Evolutionary conservation across 2,329 filamentous ascomycete genomes (phyloP), one percentile per base, ranked within the genome.

Genomic region (Penicillium sp.): DNA sequence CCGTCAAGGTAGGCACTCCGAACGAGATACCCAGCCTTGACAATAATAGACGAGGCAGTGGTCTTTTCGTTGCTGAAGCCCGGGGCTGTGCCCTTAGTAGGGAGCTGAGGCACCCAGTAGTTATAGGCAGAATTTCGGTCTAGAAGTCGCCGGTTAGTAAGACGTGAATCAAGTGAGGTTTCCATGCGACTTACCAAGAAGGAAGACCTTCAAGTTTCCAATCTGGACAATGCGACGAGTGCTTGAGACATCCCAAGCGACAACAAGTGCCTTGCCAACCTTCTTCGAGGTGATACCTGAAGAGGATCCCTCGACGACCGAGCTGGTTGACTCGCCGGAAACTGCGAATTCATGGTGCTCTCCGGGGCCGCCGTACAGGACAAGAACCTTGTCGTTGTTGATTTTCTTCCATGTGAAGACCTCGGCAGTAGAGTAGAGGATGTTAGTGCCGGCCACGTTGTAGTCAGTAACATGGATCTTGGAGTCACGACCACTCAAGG

Each of bases 321-420:
- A 72, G 3, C 63, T 60, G 9, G 64, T 66, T 6, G 67, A 67
- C 6, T 55, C 67, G 16, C 66, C 66, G 3, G 70, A 67, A 36
- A 79, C 64, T n/a, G 76, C 76, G 57, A 78, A 51, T 56, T 79
- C 78, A 50, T 79, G 75, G 56, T 75, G 74, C 56, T 79, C 78
- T 2, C 64, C 69, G 19, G 67, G 57, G 16, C 72, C 75, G 19
- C 77, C 77, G 46, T 79, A 80, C 7, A 80, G 35, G 14, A 79
- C 66, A 4, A 80, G 70, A 5, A 77, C 69, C 14, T 84, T 87
- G 70, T 82, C 83, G 40, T 82, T 76, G 0, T 78, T 79, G 59
- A 88, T 86, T 53, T 83, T 81, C 71, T 91, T 88, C 78, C 78
- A 80, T 10, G 77, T 80, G 50, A 79, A 79, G 10, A 80, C 68